Percentiles rank a stretch among this genome's conserved stretches.
Evolutionary conservation across 2,329 filamentous ascomycete species (phyloP).

Genomic region (Atkinsonella hypoxylon): DNA sequence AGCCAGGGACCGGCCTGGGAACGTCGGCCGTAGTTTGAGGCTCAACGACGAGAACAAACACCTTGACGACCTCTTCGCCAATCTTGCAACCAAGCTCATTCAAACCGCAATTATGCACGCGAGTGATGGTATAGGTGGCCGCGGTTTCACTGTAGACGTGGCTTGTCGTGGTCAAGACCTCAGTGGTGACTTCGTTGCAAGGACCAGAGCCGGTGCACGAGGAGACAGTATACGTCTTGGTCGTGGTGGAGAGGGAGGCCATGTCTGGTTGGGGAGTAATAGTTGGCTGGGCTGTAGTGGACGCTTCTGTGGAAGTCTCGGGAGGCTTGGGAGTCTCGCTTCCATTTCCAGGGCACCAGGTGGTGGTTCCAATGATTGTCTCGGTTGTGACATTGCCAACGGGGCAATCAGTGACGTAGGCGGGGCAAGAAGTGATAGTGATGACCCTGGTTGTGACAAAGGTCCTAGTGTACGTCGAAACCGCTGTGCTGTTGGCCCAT

Average conservation of each 20-base stretch:
- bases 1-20: conserved; percentile 14
- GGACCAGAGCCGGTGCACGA: conserved; percentile 38
- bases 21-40: conserved; percentile 14
- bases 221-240: conserved; percentile 44
- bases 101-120: conserved; percentile 16
- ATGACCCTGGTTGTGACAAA: conserved; percentile 16
- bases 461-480: conserved; percentile 15
- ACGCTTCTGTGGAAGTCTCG: background rate
- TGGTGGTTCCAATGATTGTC: conserved; percentile 18
- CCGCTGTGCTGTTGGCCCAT: conserved; percentile 11
- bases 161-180: conserved; percentile 14
- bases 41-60: conserved; percentile 13
- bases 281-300: conserved; percentile 7
- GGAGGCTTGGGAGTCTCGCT: background rate
- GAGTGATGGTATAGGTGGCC: conserved; percentile 17
- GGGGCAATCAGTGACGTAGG: conserved; percentile 16
- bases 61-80: conserved; percentile 14
- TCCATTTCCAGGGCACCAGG: conserved; percentile 22
- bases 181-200: conserved; percentile 13
- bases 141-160: conserved; percentile 14
- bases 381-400: conserved; percentile 19
- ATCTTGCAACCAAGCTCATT: conserved; percentile 16
- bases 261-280: background rate
- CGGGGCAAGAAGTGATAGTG: conserved; percentile 21
- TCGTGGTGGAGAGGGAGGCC: conserved; percentile 36